These are phyloP conservation scores for Amanita rimosa DNA, from an alignment of 768 basidiomycete genomes.

Conservation along the genomic window DNA sequence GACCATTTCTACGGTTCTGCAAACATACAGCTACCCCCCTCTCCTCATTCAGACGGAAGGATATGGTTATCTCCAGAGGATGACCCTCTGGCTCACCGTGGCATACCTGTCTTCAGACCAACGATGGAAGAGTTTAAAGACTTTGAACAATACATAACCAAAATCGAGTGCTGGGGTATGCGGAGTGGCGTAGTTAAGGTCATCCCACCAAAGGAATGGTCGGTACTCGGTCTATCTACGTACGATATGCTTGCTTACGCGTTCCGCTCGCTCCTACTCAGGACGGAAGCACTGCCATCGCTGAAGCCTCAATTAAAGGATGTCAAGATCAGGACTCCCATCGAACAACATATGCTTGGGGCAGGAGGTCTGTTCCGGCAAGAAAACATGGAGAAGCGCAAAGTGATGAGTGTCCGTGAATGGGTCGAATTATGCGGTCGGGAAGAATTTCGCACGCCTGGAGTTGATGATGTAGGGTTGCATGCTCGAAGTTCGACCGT, in stretches of 20 bases:
- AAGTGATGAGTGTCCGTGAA: conserved; percentile 74
- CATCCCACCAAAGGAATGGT: conserved; percentile 94
- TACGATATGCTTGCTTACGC: conserved; percentile 8
- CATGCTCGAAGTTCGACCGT: conserved; percentile 27
- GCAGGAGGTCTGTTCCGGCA: conserved; percentile 79
- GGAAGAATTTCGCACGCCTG: conserved; percentile 65
- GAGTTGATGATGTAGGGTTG: conserved; percentile 56
- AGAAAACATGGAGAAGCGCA: conserved; percentile 84
- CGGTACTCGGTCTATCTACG: conserved; percentile 19
- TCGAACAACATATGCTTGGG: conserved; percentile 90
- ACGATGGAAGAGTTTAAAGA: conserved; percentile 85
- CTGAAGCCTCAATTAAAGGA: conserved; percentile 57
- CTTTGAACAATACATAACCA: conserved; percentile 86
- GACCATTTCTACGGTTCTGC: conserved; percentile 75
- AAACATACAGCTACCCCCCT: conserved; percentile 36
- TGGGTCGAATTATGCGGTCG: conserved; percentile 72
- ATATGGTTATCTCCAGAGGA: conserved; percentile 69
- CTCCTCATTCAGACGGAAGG: conserved; percentile 51
- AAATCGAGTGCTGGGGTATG: conserved; percentile 83
- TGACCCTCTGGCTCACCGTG: conserved; percentile 72
- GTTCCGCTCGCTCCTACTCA: conserved; percentile 18
- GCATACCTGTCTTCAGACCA: conserved; percentile 95
- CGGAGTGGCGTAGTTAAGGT: conserved; percentile 92
- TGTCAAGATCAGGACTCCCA: conserved; percentile 80
- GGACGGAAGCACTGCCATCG: conserved; percentile 66